Evolutionary conservation across 371 early-diverging fungal genomes (phyloP).

Genomic region (Rhizomucor pusillus): DNA sequence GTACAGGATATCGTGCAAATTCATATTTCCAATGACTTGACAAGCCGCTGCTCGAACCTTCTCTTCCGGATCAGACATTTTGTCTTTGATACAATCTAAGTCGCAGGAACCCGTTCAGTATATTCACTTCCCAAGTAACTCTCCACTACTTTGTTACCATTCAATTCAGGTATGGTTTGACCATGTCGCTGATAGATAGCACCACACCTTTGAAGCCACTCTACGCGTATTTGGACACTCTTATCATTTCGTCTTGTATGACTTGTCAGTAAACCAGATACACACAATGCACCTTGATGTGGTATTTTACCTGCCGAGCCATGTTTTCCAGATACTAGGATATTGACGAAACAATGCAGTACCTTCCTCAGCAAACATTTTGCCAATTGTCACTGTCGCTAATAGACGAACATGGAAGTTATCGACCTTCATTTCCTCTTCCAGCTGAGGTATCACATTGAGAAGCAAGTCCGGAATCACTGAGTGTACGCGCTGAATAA

Average conservation of each 20-base stretch:
- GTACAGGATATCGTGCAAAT: constrained; percentile 48
- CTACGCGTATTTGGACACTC: constrained; percentile 58
- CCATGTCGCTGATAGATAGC: constrained; percentile 31
- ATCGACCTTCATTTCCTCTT: constrained; percentile 88
- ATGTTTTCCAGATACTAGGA: constrained; percentile 84
- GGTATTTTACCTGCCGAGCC: constrained; percentile 69
- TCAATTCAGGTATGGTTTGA: constrained; percentile 1
- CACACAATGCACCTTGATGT: neutral
- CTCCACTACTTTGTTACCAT: constrained; percentile 1
- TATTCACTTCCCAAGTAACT: too few relatives aligned
- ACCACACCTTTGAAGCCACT: constrained; percentile 72
- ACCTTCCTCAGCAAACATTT: constrained; percentile 79
- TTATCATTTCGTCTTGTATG: constrained; percentile 74
- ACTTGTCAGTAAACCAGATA: too few relatives aligned
- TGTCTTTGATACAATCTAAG: constrained; percentile 61
- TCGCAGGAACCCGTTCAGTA: too few relatives aligned
- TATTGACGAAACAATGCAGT: constrained; percentile 71
- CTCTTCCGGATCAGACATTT: constrained; percentile 89
- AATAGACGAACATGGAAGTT: constrained; percentile 72
- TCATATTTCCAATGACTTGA: constrained; percentile 64
- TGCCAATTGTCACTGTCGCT: constrained; percentile 79
- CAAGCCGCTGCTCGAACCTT: constrained; percentile 83
- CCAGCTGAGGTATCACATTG: constrained; percentile 92
- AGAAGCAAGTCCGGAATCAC: constrained; percentile 75
- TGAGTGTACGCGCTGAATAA: constrained; percentile 78